phyloP scores from a whole-genome alignment of 371 early-diverging fungal genomes.

The Mucor velutinosus region DNA sequence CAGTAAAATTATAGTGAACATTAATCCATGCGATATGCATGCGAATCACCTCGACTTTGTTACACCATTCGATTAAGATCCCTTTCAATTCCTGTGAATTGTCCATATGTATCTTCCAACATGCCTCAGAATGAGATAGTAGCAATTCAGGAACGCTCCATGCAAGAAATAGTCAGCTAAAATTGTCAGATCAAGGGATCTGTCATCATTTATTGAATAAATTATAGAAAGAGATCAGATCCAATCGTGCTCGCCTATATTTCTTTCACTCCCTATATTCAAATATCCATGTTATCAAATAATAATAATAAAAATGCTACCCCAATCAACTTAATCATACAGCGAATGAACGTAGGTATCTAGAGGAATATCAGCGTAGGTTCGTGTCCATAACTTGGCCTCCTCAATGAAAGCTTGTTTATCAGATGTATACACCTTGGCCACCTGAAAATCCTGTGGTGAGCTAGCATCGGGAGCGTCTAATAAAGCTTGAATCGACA shows the following conservation, averaged over 20 bases:
- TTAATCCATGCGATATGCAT: no score
- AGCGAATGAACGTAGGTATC: background rate
- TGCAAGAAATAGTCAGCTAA: no score
- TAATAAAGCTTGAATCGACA: slow-evolving; percentile 56
- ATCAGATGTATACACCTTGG: slow-evolving; percentile 14
- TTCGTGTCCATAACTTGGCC: slow-evolving; percentile 12
- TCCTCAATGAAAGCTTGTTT: slow-evolving; percentile 4
- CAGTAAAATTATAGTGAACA: no score
- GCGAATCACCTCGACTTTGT: no score
- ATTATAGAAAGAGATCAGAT: background rate
- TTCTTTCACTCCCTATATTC: background rate
- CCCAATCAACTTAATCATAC: background rate
- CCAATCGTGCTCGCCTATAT: background rate
- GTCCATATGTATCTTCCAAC: no score
- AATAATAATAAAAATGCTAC: background rate
- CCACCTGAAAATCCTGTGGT: slow-evolving; percentile 39
- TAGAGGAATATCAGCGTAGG: slow-evolving; percentile 11
- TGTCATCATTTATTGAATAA: background rate
- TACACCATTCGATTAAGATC: no score
- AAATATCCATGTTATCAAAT: background rate
- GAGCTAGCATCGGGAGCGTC: slow-evolving; percentile 56
- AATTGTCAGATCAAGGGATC: no score
- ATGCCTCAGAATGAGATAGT: no score
- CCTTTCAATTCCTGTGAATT: no score
- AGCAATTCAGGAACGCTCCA: no score